Conservation (phyloP, 495 filamentous ascomycete genomes). For the Penicillium coprophilum region DNA sequence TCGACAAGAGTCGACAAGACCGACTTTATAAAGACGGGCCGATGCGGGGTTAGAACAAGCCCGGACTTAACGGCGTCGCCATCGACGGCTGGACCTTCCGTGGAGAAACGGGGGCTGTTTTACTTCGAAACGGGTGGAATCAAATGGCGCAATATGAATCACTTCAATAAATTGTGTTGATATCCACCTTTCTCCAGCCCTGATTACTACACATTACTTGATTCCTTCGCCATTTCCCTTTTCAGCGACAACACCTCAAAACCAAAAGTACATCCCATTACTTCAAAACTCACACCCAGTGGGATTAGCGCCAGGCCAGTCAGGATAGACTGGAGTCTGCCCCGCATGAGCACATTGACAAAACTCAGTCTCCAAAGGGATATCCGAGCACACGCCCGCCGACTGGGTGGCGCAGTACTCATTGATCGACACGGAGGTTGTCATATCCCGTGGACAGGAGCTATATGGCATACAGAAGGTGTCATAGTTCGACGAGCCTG, state of each 20-base stretch:
- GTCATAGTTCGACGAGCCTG: conserved; percentile 12
- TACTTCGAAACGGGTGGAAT: background rate
- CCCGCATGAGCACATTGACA: background rate
- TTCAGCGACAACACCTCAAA: background rate
- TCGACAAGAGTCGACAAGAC: no score
- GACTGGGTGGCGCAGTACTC: conserved; percentile 9
- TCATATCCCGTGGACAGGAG: conserved; percentile 19
- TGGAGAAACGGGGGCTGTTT: no score
- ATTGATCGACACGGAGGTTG: background rate
- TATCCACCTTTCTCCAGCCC: no score
- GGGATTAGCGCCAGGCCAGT: conserved; percentile 17
- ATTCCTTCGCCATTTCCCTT: background rate
- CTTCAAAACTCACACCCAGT: conserved; percentile 21
- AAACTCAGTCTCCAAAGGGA: conserved; percentile 1
- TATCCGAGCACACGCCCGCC: background rate
- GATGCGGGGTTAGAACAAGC: conserved; percentile 14
- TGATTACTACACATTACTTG: no score
- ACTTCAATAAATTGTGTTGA: background rate
- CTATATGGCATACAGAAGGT: conserved; percentile 31
- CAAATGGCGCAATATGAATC: background rate
- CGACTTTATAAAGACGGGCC: conserved; percentile 1
- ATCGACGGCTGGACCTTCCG: no score
- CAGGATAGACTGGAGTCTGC: conserved; percentile 18
- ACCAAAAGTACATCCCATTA: background rate
- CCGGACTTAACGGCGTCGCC: no score